These are phyloP conservation scores for Ophiocordyceps camponoti-rufipedis DNA, from an alignment of 2,329 filamentous ascomycete species.

Conservation along the genomic window DNA sequence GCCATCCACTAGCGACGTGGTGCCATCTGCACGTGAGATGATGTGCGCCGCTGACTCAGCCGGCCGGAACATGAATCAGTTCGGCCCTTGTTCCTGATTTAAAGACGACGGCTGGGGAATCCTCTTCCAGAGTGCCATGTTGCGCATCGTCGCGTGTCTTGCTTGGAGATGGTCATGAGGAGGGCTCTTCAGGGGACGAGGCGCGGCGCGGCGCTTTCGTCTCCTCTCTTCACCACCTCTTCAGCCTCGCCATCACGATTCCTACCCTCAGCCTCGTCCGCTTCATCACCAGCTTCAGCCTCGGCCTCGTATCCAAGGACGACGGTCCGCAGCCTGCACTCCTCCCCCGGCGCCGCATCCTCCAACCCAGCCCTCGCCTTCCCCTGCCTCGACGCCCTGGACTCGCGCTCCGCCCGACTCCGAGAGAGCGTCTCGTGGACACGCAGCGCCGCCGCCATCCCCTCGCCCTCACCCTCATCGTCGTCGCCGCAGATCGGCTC, in stretches of 20 bases:
- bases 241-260: background rate
- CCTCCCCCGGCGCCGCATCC: conserved; percentile 4
- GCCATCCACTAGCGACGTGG: background rate
- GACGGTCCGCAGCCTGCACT: background rate
- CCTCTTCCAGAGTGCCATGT: too few species aligned
- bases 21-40: conserved; percentile 8
- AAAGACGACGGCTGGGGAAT: background rate
- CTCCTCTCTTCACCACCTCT: background rate
- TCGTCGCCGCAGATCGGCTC: conserved; percentile 51
- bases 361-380: conserved; percentile 73
- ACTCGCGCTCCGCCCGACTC: conserved; percentile 59
- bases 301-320: background rate
- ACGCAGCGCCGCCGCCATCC: too few species aligned
- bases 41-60: conserved; percentile 7
- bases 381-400: conserved; percentile 73
- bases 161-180: too few species aligned
- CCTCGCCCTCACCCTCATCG: too few species aligned
- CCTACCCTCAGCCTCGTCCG: background rate
- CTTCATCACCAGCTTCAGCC: background rate
- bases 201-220: too few species aligned
- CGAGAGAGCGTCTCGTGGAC: conserved; percentile 11
- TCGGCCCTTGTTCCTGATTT: too few species aligned
- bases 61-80: background rate
- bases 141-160: too few species aligned
- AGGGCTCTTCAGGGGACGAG: too few species aligned